These are phyloP conservation scores for Sarocladium strictum DNA, from an alignment of 2,329 filamentous ascomycete genomes.

Conservation along the genomic window DNA sequence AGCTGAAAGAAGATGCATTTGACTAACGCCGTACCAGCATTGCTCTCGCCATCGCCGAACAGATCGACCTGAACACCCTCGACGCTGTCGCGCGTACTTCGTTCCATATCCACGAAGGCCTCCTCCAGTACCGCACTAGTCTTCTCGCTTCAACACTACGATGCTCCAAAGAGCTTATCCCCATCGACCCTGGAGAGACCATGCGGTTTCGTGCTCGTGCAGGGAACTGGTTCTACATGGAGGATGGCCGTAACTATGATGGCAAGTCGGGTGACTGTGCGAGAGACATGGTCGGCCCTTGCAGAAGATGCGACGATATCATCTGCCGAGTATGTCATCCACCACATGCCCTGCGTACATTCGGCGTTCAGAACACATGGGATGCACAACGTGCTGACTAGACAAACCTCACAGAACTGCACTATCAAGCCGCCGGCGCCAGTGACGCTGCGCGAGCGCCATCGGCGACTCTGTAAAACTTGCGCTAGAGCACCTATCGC, in stretches of 20 bases:
- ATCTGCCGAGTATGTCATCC: constrained; percentile 68
- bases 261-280: constrained; percentile 76
- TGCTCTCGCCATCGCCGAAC: constrained; percentile 65
- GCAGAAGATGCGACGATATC: constrained; percentile 67
- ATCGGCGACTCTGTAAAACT: constrained; percentile 72
- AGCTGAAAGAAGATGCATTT: background rate
- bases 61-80: constrained; percentile 81
- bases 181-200: constrained; percentile 48
- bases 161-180: constrained; percentile 65
- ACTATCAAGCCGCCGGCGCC: constrained; percentile 73
- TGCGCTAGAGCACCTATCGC: constrained; percentile 69
- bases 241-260: constrained; percentile 45
- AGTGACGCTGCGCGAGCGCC: constrained; percentile 62
- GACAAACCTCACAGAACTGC: constrained; percentile 69
- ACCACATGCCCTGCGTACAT: background rate
- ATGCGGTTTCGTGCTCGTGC: constrained; percentile 52
- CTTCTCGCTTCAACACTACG: constrained; percentile 71
- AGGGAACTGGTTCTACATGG: constrained; percentile 54
- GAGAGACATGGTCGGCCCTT: constrained; percentile 79
- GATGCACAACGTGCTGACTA: constrained; percentile 12
- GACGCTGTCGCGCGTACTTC: constrained; percentile 79
- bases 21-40: constrained; percentile 50
- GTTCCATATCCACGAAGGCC: constrained; percentile 68
- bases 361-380: background rate
- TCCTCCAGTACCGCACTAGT: constrained; percentile 71